A percentile compares a stretch with the other conserved stretches of the same genome.
Evolutionary conservation across 2,329 filamentous ascomycete genomes (phyloP).

Genomic region (Colletotrichum trifolii): DNA sequence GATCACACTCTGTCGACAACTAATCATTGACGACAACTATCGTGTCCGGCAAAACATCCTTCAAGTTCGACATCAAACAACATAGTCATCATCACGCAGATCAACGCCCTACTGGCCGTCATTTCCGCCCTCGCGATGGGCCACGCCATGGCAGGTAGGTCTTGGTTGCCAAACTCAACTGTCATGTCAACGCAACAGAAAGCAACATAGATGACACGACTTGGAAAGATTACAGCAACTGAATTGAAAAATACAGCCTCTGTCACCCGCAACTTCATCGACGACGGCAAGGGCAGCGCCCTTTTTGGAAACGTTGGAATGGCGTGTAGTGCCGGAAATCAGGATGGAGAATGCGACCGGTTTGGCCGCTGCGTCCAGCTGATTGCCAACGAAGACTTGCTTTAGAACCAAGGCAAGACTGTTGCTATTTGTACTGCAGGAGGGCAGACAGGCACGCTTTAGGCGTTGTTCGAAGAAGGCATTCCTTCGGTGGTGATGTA

Average conservation of each 20-base stretch:
- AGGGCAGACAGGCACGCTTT: constrained; percentile 28
- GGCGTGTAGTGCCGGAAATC: constrained; percentile 21
- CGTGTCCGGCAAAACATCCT: constrained; percentile 16
- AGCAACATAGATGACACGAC: not conserved
- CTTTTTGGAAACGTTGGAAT: constrained; percentile 27
- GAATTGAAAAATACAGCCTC: constrained; percentile 3
- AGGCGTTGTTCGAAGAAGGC: not conserved
- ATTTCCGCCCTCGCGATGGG: constrained; percentile 20
- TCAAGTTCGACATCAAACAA: not conserved
- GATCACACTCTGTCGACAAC: not conserved
- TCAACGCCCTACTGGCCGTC: constrained; percentile 11
- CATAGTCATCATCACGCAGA: constrained; percentile 13
- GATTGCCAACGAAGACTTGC: constrained; percentile 20
- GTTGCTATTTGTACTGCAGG: constrained; percentile 27
- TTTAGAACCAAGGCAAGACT: constrained; percentile 22
- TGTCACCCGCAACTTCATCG: constrained; percentile 12
- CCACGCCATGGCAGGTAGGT: constrained; percentile 18
- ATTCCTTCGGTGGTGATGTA: not conserved
- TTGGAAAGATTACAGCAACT: not conserved
- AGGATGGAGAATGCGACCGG: constrained; percentile 29
- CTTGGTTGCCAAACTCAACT: too few relatives aligned
- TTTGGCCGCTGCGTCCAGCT: constrained; percentile 28
- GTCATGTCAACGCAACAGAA: too few relatives aligned
- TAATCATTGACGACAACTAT: not conserved
- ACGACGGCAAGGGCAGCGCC: constrained; percentile 27